Percentiles rank a stretch among this genome's conserved stretches.
Conservation (phyloP, 1,139 yeast species). For the Pichia sp. region DNA sequence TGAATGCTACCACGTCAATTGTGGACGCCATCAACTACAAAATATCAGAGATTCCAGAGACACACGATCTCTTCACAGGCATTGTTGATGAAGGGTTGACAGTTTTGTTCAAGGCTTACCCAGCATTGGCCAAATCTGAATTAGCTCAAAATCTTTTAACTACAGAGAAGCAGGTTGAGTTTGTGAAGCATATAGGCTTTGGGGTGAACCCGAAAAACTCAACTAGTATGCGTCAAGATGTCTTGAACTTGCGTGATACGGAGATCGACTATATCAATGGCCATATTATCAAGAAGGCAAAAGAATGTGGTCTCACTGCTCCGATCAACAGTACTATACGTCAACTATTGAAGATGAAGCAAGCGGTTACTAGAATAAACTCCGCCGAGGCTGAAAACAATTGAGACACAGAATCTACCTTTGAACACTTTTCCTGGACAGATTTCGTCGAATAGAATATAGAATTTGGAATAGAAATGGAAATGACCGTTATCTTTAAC, state of each 20-base stretch:
- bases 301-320: slow-evolving; percentile 34
- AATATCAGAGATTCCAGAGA: slow-evolving; percentile 35
- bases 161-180: slow-evolving; percentile 26
- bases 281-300: slow-evolving; percentile 52
- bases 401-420: too few relatives aligned
- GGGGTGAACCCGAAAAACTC: slow-evolving; percentile 43
- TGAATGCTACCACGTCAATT: slow-evolving; percentile 68
- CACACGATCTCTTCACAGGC: slow-evolving; percentile 30
- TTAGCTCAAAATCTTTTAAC: slow-evolving; percentile 14
- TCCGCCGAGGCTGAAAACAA: slow-evolving; percentile 4
- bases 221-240: slow-evolving; percentile 86
- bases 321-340: slow-evolving; percentile 43
- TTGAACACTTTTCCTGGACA: too few relatives aligned
- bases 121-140: slow-evolving; percentile 17
- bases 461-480: too few relatives aligned
- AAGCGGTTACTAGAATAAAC: slow-evolving; percentile 18
- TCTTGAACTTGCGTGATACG: slow-evolving; percentile 49
- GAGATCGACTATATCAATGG: slow-evolving; percentile 85
- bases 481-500: too few relatives aligned
- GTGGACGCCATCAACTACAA: slow-evolving; percentile 71
- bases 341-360: slow-evolving; percentile 41
- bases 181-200: slow-evolving; percentile 23
- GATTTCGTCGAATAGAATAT: too few relatives aligned
- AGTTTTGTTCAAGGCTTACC: slow-evolving; percentile 35
- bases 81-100: slow-evolving; percentile 42